Base-by-base conservation (phyloP, 306 rosid genomes). In the Quercus ilex region DNA sequence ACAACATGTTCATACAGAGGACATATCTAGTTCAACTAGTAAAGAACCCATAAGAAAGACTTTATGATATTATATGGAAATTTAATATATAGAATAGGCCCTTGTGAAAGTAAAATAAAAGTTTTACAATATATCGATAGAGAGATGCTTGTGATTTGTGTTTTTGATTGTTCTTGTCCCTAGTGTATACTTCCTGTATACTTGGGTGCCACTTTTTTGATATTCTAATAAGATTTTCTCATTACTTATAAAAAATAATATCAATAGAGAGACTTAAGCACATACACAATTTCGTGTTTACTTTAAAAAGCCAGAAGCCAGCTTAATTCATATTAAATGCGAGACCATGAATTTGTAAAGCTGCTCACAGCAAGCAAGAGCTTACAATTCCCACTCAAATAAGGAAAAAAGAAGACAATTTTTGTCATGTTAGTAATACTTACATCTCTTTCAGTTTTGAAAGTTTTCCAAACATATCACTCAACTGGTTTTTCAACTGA, bases 401-500 rank as follows among this genome's bases (percentile, higher is more conserved):
- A 43, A 9, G 15, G 9, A 38, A 68, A 57, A 28, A 55, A 17
- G 2, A 58, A 19, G 13, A 18, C 18, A n/a, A 18, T 51, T 11
- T 60, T 56, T 23, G 20, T 26, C 56, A 41, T 60, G 52, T 28
- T 53, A 69, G 71, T 1, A 64, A 69, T 62, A 92, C 95, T 84
- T 90, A 91, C 99, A 92, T 13, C 65, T 78, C 84, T 84, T 90
- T 84, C 77, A 94, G 95, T 80, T 92, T 91, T 69, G 85, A 9
- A 59, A 92, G 90, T 81, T 89, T 86, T 72, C 65, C 80, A 79
- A 94, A 94, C 89, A 91, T 80, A 70, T 94, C 97, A 5, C 79
- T 88, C 86, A 94, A 63, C 79, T 91, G 95, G 79, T 94, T 92
- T 14, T 84, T 84, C 60, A 94, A 97, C 88, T 78, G 56, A 81